Base-by-base conservation (phyloP, 176 grass and related monocot species). In the Dendrocalamus sinicus region DNA sequence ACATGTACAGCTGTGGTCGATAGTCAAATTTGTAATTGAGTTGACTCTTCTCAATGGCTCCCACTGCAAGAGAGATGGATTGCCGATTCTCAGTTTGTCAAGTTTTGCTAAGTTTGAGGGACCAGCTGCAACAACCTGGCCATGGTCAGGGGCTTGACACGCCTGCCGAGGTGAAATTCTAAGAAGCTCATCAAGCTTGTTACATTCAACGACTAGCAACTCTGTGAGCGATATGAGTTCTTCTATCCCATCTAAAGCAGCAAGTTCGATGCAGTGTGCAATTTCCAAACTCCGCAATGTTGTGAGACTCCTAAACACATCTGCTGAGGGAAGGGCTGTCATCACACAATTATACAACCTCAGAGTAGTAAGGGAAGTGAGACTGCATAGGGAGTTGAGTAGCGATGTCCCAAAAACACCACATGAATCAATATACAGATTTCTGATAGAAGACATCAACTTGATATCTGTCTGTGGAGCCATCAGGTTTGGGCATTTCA, bases 301-400 rank as follows among this genome's bases (percentile, higher is more conserved):
- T 85, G 14, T 60, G 4, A 89, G 13, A 45, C 28, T 75, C 72
- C 66, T 26, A 43, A 81, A 89, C 23, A 85, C 64, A 1, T 80
- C 75, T 35, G 23, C 65, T 0, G 76, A 64, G 1, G 82, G 88
- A 30, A 81, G 82, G 4, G 57, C 58, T 23, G 79, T 85, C 53
- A 54, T 68, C 51, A 3, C 54, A 68, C 81, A 85, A 76, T 26
- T 3, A 84, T 1, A 0, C 19, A 89, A 39, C 19, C 9, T 0
- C 52, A 84, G 39, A 46, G 20, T 39, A 35, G 12, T 37, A 4
- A 85, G 81, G n/a, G 53, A 85, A 55, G 81, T 24, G 69, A 80
- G 65, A 37, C 51, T 26, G 23, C 24, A 77, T 3, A 89, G 4
- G 12, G 75, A 66, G 4, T 44, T 68, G n/a, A 51, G 22, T 15